A percentile compares a stretch with the other conserved stretches of the same genome.
phyloP scores from a whole-genome alignment of 2,329 filamentous ascomycete genomes.

The Aspergillus eucalypticola region DNA sequence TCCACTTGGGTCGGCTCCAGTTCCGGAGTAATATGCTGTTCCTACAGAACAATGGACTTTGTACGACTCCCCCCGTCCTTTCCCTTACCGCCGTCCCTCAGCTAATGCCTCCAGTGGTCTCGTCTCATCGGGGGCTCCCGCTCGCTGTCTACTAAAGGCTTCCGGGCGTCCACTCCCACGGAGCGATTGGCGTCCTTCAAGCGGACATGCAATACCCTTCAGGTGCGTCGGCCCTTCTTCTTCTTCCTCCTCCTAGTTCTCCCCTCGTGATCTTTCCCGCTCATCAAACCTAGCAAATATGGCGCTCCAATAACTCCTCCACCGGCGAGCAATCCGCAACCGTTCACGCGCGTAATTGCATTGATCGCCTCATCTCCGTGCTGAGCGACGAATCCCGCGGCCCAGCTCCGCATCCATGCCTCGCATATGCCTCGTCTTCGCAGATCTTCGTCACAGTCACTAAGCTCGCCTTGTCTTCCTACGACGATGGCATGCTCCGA shows the following conservation, averaged over 20 bases:
- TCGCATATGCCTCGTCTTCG: slow-evolving; percentile 79
- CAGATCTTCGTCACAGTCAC: slow-evolving; percentile 88
- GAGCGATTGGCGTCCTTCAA: slow-evolving; percentile 64
- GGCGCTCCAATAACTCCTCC: slow-evolving; percentile 57
- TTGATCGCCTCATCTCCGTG: slow-evolving; percentile 63
- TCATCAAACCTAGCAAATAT: slow-evolving; percentile 53
- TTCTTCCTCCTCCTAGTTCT: background rate
- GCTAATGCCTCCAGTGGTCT: slow-evolving; percentile 51
- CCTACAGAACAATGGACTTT: slow-evolving; percentile 45
- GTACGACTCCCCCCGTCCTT: slow-evolving; percentile 32
- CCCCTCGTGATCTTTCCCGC: background rate
- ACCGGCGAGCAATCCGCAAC: slow-evolving; percentile 54
- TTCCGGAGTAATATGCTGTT: slow-evolving; percentile 34
- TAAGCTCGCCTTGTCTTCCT: slow-evolving; percentile 81
- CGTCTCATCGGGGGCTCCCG: slow-evolving; percentile 61
- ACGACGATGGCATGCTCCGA: slow-evolving; percentile 81
- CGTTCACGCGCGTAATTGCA: slow-evolving; percentile 52
- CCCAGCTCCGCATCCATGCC: slow-evolving; percentile 86
- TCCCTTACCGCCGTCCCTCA: background rate
- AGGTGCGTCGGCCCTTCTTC: slow-evolving; percentile 42
- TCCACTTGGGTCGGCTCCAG: slow-evolving; percentile 10
- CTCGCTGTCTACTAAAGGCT: slow-evolving; percentile 49
- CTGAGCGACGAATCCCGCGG: slow-evolving; percentile 87
- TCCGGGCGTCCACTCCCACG: slow-evolving; percentile 56
- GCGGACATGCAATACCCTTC: slow-evolving; percentile 60